Evolutionary conservation across 2,329 filamentous ascomycete species (phyloP).

Genomic region (Pseudogymnoascus pannorum): DNA sequence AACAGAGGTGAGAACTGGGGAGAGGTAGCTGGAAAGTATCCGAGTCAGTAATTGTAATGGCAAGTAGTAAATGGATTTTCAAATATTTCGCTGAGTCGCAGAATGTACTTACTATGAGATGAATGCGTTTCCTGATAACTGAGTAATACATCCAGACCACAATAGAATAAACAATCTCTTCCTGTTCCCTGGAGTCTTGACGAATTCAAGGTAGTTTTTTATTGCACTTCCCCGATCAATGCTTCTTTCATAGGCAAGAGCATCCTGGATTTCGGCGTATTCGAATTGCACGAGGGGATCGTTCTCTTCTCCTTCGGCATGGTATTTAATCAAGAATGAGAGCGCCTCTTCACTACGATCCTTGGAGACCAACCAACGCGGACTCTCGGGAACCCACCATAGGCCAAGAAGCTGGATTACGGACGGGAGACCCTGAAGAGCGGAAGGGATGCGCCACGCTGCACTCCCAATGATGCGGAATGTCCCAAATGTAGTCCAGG

Average conservation of each 20-base stretch:
- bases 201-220: constrained; percentile 48
- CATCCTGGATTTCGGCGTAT: constrained; percentile 25
- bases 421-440: too few relatives aligned
- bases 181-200: constrained; percentile 52
- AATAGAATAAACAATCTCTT: constrained; percentile 55
- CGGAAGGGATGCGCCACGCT: too few relatives aligned
- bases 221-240: constrained; percentile 41
- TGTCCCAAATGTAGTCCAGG: too few relatives aligned
- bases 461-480: too few relatives aligned
- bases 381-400: constrained; percentile 20
- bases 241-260: constrained; percentile 23
- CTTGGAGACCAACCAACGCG: constrained; percentile 52
- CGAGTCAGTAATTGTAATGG: too few relatives aligned
- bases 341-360: constrained; percentile 46
- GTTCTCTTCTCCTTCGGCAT: constrained; percentile 44
- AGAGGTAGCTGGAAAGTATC: too few relatives aligned
- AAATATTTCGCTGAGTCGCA: too few relatives aligned
- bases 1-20: too few relatives aligned
- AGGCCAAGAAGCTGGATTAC: too few relatives aligned
- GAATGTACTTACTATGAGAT: too few relatives aligned
- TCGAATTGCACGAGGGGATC: constrained; percentile 42
- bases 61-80: too few relatives aligned
- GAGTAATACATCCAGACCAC: constrained; percentile 58
- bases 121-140: constrained; percentile 62
- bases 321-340: constrained; percentile 46